Evolutionary conservation across 768 basidiomycete genomes (phyloP), one percentile per base, ranked within the genome.

Genomic region (Dendrothele bispora): DNA sequence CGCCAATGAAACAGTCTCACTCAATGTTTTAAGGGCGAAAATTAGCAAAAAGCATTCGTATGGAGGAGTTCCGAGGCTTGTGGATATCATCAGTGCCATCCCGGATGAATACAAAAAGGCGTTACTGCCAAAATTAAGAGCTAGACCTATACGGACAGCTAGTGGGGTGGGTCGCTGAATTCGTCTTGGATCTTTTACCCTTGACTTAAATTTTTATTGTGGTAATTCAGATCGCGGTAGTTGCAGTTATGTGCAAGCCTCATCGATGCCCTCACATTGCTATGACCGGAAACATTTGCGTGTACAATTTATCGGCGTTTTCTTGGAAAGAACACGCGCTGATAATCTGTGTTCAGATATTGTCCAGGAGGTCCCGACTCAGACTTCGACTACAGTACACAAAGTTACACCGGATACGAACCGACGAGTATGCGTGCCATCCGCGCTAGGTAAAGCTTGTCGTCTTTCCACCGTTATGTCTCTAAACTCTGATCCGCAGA

Each of bases 171-270:
- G 86, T 75, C 15, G 17, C 34, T 27, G n/a, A 12, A 18, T 34
- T 40, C n/a, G n/a, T 32, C 30, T 17, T 25, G 22, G 30, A 32
- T 39, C 6, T 30, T 30, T 34, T n/a, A n/a, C n/a, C n/a, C n/a
- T 32, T 38, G 25, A 25, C 21, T 17, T 15, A 17, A 46, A 18
- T n/a, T 40, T 38, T 46, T 42, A 40, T 46, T 37, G 22, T n/a
- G n/a, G n/a, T 43, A 3, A 50, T n/a, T 10, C 51, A 95, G 93
- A 95, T 98, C 49, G 97, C 95, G 14, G 95, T 98, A 20, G 97
- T 99, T 12, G 97, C 97, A 7, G 95, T 99, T n/a, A 99, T 99
- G 97, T 95, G 94, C 74, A 99, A 98, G 62, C 97, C 97, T 2
- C 97, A 99, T 74, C 82, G 97, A 45, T 99, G 97, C 74, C 97